Conservation (phyloP, 805 yeast species). For the Lachancea mirantina region DNA sequence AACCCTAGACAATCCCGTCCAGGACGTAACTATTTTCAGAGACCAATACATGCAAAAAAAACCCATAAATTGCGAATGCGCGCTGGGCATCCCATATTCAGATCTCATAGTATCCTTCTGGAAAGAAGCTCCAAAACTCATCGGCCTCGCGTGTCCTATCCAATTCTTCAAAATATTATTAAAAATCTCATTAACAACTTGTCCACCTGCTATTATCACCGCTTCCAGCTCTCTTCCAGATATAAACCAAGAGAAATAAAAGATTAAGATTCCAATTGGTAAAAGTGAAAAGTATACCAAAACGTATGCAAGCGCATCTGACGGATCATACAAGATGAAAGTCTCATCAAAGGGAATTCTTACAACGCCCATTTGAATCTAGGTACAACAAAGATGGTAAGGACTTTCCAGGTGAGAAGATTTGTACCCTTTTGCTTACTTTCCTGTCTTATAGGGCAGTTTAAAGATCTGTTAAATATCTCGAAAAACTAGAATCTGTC, state of each 20-base stretch:
- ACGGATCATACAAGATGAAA: constrained; percentile 68
- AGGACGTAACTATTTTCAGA: constrained; percentile 37
- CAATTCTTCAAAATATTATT: constrained; percentile 61
- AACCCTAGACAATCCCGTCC: constrained; percentile 32
- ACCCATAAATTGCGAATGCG: constrained; percentile 95
- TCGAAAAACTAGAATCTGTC: no score
- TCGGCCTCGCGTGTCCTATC: constrained; percentile 70
- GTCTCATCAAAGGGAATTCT: constrained; percentile 80
- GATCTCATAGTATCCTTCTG: constrained; percentile 40
- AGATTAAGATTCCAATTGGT: constrained; percentile 73
- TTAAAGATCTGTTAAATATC: no score
- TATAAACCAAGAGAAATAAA: constrained; percentile 78
- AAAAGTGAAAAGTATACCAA: constrained; percentile 69
- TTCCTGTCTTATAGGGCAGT: no score
- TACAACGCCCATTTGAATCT: constrained; percentile 2
- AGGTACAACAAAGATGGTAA: no score
- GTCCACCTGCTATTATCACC: constrained; percentile 77
- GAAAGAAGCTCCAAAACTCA: constrained; percentile 29
- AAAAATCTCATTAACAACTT: constrained; percentile 63
- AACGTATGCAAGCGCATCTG: constrained; percentile 49
- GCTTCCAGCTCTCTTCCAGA: constrained; percentile 81
- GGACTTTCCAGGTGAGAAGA: no score
- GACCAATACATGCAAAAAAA: constrained; percentile 57
- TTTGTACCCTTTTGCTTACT: no score
- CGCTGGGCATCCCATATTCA: constrained; percentile 94